phyloP scores from a whole-genome alignment of 768 basidiomycete species.

The Goffeauzyma gilvescens region DNA sequence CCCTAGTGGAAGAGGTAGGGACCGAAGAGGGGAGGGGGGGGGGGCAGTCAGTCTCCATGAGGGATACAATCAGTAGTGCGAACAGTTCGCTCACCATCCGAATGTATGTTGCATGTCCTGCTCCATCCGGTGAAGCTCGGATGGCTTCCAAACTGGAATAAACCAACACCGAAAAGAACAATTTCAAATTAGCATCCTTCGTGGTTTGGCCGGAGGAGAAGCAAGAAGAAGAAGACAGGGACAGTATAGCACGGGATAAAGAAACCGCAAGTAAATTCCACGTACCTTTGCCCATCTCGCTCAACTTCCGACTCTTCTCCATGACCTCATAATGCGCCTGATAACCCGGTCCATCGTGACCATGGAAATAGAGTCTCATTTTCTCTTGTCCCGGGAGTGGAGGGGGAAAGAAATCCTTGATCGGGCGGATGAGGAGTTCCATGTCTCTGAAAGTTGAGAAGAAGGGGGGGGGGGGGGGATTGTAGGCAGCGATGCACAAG shows the following conservation, averaged over 20 bases:
- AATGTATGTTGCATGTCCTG: background rate
- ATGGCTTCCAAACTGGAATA: background rate
- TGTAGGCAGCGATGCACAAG: too few relatives aligned
- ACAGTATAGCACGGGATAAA: too few relatives aligned
- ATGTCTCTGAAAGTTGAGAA: background rate
- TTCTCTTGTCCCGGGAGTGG: background rate
- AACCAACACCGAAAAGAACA: too few relatives aligned
- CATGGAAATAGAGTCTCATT: slow-evolving; percentile 1
- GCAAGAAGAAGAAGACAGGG: too few relatives aligned
- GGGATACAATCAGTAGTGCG: background rate
- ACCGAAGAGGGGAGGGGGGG: background rate
- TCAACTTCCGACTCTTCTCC: background rate
- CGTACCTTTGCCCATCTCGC: background rate
- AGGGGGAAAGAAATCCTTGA: slow-evolving; percentile 1
- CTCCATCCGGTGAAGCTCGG: background rate
- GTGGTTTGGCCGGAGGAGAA: too few relatives aligned
- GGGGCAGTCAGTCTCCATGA: background rate
- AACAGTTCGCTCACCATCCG: slow-evolving; percentile 2
- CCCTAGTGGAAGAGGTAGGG: background rate
- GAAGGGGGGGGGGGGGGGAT: background rate
- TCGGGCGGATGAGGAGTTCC: background rate
- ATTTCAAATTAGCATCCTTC: too few relatives aligned
- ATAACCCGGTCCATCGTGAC: slow-evolving; percentile 3
- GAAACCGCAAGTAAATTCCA: background rate
- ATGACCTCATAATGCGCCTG: slow-evolving; percentile 1